phyloP scores from a whole-genome alignment of 768 basidiomycete genomes.

The Tephrocybe sp. region DNA sequence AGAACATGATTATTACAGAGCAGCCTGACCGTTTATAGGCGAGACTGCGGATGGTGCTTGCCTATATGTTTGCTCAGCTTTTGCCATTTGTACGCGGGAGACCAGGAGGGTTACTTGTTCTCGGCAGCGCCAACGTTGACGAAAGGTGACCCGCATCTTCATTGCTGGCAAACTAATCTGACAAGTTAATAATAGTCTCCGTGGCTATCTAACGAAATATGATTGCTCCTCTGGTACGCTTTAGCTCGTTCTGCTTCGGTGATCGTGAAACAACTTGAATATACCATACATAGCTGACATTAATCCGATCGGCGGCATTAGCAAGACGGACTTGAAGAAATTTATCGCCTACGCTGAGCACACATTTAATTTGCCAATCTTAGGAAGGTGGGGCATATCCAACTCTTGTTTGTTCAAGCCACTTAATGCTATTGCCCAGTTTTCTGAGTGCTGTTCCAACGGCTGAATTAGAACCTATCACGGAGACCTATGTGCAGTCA shows the following conservation, averaged over 20 bases:
- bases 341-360: slow-evolving; percentile 86
- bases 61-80: slow-evolving; percentile 94
- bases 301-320: slow-evolving; percentile 98
- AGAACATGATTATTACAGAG: not conserved
- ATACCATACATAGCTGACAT: slow-evolving; percentile 68
- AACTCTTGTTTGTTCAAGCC: not conserved
- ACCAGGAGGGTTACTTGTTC: slow-evolving; percentile 83
- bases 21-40: slow-evolving; percentile 48
- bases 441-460: slow-evolving; percentile 93
- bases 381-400: slow-evolving; percentile 55
- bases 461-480: slow-evolving; percentile 95
- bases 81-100: slow-evolving; percentile 89
- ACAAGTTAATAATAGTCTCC: slow-evolving; percentile 53
- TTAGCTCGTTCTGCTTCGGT: not conserved
- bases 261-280: not conserved
- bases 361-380: slow-evolving; percentile 82
- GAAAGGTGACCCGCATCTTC: slow-evolving; percentile 62
- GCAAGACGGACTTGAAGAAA: slow-evolving; percentile 95
- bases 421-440: slow-evolving; percentile 36
- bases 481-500: slow-evolving; percentile 90
- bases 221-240: slow-evolving; percentile 85
- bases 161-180: not conserved
- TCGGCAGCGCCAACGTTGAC: slow-evolving; percentile 98
- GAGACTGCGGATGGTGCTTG: slow-evolving; percentile 89
- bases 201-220: slow-evolving; percentile 97